phyloP scores from a whole-genome alignment of 805 yeast species.

The Barnettozyma wickerhamii region DNA sequence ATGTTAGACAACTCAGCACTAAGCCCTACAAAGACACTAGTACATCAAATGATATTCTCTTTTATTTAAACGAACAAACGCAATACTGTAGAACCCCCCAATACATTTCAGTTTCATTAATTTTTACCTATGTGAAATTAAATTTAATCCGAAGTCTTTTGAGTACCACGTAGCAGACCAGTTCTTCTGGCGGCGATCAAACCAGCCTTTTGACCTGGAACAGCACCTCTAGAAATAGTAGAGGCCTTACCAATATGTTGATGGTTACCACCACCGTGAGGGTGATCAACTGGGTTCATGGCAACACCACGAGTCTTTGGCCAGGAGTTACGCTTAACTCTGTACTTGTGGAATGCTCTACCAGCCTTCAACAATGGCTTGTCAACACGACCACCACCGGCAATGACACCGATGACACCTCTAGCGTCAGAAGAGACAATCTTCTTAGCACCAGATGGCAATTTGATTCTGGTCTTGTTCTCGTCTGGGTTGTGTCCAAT shows the following conservation, averaged over 20 bases:
- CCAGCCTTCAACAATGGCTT: constrained; percentile 99
- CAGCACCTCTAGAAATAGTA: constrained; percentile 98
- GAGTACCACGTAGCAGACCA: constrained; percentile 99
- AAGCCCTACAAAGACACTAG: constrained; percentile 2
- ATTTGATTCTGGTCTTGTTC: constrained; percentile 98
- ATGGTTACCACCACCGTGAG: constrained; percentile 99
- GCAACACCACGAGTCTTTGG: constrained; percentile 99
- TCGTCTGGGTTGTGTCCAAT: constrained; percentile 99
- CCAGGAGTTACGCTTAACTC: constrained; percentile 99
- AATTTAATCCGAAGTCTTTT: constrained; percentile 76
- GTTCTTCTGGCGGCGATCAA: constrained; percentile 99
- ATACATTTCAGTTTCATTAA: constrained; percentile 19
- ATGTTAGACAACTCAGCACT: neutral
- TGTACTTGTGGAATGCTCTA: constrained; percentile 99
- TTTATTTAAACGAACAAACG: constrained; percentile 17
- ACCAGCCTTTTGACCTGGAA: constrained; percentile 99
- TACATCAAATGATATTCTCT: constrained; percentile 17
- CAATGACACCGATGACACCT: constrained; percentile 99
- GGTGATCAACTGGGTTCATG: constrained; percentile 99
- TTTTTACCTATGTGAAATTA: constrained; percentile 22
- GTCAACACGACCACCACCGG: constrained; percentile 99
- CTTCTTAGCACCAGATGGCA: constrained; percentile 99
- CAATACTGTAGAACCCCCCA: constrained; percentile 24
- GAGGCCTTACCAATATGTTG: constrained; percentile 99
- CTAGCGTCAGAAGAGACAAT: constrained; percentile 92